Base-by-base conservation (phyloP, 192 early-diverging fungal species). In the Mortierella antarctica region DNA sequence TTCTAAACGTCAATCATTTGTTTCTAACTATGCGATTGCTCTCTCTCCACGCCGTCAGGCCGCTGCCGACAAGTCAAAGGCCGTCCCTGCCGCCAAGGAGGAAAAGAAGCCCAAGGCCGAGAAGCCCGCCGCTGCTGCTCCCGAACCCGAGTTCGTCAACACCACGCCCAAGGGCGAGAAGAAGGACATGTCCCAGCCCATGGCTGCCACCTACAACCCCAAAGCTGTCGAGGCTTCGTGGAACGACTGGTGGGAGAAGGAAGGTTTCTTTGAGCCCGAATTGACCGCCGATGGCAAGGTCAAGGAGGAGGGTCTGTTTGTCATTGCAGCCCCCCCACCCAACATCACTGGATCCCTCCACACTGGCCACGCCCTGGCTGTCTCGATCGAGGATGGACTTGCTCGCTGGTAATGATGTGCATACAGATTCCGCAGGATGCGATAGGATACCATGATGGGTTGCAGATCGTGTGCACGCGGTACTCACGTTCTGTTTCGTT, bases 311-410 rank as follows among this genome's bases (percentile, higher is more conserved):
- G 96, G 95, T 63, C 79, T 88, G 40, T 99, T 95, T 85, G 93
- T 98, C 44, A 90, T 99, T 71, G 91, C 96, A n/a, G 91, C 94
- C 14, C 98, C 97, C 13, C 98, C 98, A 74, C 98, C 98, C n/a
- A 99, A 99, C 82, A 94, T 99, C 52, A 99, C 98, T 18, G 98
- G 98, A 66, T 91, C 91, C 62, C 91, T 99, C 57, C 97, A 99
- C 74, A 91, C 97, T 70, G 94, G 98, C 21, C 98, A 99, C 73
- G 96, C 93, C 9, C 84, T 99, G 72, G 96, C 95, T 56, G 90
- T 95, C 71, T 85, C 97, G 48, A 98, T 99, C 77, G 95, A 98
- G 85, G 98, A 99, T 84, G 78, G 91, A 52, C 86, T 99, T 80
- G 86, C 92, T 31, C 93, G 98, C 70, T 99, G 96, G 96, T 92